Evolutionary conservation across 2,329 filamentous ascomycete genomes (phyloP).

Genomic region (Trichoderma sp.): DNA sequence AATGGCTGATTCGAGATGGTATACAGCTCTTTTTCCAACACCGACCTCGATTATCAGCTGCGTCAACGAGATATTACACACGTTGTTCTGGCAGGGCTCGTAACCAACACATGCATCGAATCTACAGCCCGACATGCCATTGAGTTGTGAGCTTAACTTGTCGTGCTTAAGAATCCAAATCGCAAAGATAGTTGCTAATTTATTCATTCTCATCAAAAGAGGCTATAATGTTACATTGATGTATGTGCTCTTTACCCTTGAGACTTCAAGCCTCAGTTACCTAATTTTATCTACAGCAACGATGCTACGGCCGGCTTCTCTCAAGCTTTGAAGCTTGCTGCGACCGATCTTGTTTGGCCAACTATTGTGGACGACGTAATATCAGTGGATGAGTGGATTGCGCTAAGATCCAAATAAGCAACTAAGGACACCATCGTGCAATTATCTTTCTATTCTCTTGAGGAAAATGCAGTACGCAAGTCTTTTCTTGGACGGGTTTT

Average conservation of each 20-base stretch:
- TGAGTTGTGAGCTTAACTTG: not conserved
- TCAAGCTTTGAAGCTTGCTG: not conserved
- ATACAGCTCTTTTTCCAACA: not conserved
- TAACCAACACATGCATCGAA: slow-evolving; percentile 30
- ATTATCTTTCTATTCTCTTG: not conserved
- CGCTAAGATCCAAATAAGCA: not conserved
- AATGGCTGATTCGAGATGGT: too few species aligned
- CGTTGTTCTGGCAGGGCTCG: slow-evolving; percentile 28
- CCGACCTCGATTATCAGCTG: not conserved
- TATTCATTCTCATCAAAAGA: too few species aligned
- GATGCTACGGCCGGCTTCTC: not conserved
- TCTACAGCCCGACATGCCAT: slow-evolving; percentile 27
- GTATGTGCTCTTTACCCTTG: too few species aligned
- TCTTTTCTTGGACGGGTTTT: too few species aligned
- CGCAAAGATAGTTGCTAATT: too few species aligned
- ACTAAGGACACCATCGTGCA: not conserved
- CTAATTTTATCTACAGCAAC: not conserved
- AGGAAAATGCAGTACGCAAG: not conserved
- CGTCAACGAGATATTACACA: slow-evolving; percentile 27
- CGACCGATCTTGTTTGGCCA: not conserved
- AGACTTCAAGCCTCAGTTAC: not conserved
- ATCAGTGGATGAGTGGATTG: not conserved
- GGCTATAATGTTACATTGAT: not conserved
- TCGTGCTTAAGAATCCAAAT: too few species aligned
- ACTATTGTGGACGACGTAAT: not conserved